Conservation (phyloP, 805 yeast species). For the Nakazawaea populi region DNA sequence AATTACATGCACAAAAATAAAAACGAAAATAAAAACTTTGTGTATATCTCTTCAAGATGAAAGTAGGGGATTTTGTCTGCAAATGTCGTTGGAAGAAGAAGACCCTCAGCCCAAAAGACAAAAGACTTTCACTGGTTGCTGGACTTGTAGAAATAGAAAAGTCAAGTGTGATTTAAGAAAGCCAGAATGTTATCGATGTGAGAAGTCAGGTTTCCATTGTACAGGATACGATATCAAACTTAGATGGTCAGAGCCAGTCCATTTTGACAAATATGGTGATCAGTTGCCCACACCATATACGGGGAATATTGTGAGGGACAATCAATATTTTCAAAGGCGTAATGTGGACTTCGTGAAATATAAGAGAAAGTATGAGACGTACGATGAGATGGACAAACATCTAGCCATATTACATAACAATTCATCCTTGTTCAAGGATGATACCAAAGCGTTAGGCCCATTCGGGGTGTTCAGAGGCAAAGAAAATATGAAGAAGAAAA, state of each 20-base stretch:
- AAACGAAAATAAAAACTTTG: not conserved
- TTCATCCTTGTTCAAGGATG: slow-evolving; percentile 30
- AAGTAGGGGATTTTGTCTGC: not conserved
- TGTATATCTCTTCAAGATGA: too few relatives aligned
- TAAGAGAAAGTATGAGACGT: slow-evolving; percentile 54
- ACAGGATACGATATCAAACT: slow-evolving; percentile 81
- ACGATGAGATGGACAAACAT: slow-evolving; percentile 78
- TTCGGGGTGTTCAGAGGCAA: slow-evolving; percentile 73
- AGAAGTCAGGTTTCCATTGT: slow-evolving; percentile 59
- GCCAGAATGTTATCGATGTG: slow-evolving; percentile 71
- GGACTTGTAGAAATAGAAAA: slow-evolving; percentile 77
- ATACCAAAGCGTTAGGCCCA: slow-evolving; percentile 62
- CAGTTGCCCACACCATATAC: slow-evolving; percentile 23
- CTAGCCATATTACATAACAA: slow-evolving; percentile 48
- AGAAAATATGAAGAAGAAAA: slow-evolving; percentile 12
- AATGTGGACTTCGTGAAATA: slow-evolving; percentile 71
- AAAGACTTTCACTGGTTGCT: slow-evolving; percentile 84
- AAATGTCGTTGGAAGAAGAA: not conserved
- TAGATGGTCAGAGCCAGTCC: slow-evolving; percentile 64
- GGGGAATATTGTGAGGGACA: slow-evolving; percentile 22
- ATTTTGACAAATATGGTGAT: slow-evolving; percentile 40
- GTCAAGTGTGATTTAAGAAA: slow-evolving; percentile 71
- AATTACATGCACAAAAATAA: not conserved
- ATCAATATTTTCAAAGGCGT: slow-evolving; percentile 61
- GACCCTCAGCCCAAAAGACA: slow-evolving; percentile 31